Base-by-base conservation (phyloP, 1,284 basidiomycete genomes). In the Calocybe gambosa region DNA sequence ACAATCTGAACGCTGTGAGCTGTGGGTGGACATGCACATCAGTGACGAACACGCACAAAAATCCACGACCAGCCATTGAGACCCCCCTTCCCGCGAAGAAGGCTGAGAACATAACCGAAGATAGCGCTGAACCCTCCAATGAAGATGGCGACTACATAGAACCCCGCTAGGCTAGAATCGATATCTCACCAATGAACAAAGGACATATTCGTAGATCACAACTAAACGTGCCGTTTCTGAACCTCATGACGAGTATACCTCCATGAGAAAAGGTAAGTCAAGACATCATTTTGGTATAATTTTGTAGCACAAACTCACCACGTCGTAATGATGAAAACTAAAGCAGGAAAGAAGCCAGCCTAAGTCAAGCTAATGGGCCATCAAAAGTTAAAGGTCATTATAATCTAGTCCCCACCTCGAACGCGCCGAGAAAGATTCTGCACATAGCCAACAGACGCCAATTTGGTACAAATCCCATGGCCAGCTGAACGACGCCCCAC, bases 221-320 rank as follows among this genome's bases (percentile, higher is more conserved):
- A 13, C 13, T 18, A 31, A 38, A 55, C 54, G 38, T 44, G 67
- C 71, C 71, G 59, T 55, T 64, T 70, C 49, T 74, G 72, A 12
- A 71, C 67, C 62, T 74, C 70, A 45, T 71, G 65, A 20, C 70
- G 67, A 16, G 57, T 69, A 57, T 75, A 75, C 72, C 71, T 73
- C 4, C 46, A 13, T 23, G 16, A 21, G 51, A 12, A 7, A 23
- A 23, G 21, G 21, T 23, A 7, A 23, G 21, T 23, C 21, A 7
- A 7, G 7, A 7, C 21, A 23, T 7, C 7, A 7, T 34, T 29
- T 29, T 13, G 2, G 31, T 7, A 2, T 34, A 13, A 16, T 26
- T 10, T 26, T n/a, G n/a, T 2, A 29, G 3, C 13, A 19, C 19
- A 10, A n/a, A 49, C 62, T 15, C 46, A 72, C 73, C 73, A 75